phyloP scores from a whole-genome alignment of 2,329 filamentous ascomycete species.

The Pseudopithomyces maydicus region DNA sequence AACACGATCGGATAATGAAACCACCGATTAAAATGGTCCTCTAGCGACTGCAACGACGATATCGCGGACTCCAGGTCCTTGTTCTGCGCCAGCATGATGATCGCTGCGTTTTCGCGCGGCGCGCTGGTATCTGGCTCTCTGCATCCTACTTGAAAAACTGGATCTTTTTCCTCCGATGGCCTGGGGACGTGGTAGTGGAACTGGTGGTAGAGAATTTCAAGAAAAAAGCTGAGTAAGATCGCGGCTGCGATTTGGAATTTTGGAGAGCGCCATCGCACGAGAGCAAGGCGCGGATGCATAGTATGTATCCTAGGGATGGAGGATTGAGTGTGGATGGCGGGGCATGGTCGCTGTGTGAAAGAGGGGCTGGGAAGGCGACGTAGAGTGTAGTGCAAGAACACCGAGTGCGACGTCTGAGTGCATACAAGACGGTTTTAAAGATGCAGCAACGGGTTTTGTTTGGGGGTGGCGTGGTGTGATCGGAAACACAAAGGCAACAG shows the following conservation, averaged over 20 bases:
- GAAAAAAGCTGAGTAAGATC: slow-evolving; percentile 2
- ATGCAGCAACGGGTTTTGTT: too few relatives aligned
- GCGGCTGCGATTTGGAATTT: neutral
- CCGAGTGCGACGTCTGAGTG: too few relatives aligned
- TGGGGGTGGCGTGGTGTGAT: too few relatives aligned
- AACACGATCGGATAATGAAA: slow-evolving; percentile 99
- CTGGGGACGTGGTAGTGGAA: slow-evolving; percentile 9
- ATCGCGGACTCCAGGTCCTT: slow-evolving; percentile 7
- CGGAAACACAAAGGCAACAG: too few relatives aligned
- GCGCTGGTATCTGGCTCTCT: slow-evolving; percentile 5
- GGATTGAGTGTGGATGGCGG: neutral
- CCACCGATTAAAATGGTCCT: slow-evolving; percentile 91
- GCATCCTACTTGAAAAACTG: slow-evolving; percentile 12
- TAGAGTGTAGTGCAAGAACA: too few relatives aligned
- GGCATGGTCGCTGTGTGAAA: neutral
- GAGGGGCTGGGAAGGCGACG: too few relatives aligned
- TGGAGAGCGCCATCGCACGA: slow-evolving; percentile 7
- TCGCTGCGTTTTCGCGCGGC: slow-evolving; percentile 12
- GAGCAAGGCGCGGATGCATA: slow-evolving; percentile 4
- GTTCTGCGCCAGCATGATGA: slow-evolving; percentile 13
- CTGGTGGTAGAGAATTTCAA: slow-evolving; percentile 10
- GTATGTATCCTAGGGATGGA: neutral
- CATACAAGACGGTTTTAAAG: too few relatives aligned
- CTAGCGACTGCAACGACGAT: slow-evolving; percentile 53
- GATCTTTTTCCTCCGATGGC: slow-evolving; percentile 4